A percentile compares a stretch with the other conserved stretches of the same genome.
Evolutionary conservation across 345 rosid species (phyloP).

Genomic region (Citropsis articulata): DNA sequence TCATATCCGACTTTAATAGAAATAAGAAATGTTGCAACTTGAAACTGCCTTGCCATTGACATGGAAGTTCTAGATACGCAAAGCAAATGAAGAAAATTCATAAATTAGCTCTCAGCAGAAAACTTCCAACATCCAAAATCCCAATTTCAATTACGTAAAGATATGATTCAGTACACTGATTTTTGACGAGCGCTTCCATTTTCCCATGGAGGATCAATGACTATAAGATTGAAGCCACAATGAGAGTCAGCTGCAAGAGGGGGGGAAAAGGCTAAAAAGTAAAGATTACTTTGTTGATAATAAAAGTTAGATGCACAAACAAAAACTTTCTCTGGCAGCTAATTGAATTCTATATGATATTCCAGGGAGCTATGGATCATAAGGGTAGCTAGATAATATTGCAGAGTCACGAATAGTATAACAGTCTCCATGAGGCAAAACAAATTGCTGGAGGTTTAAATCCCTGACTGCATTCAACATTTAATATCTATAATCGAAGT

Average conservation of each 20-base stretch:
- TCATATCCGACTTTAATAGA: background rate
- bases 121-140: slow-evolving; percentile 10
- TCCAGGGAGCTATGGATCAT: background rate
- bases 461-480: background rate
- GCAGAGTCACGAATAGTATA: background rate
- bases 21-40: background rate
- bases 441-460: background rate
- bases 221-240: slow-evolving; percentile 63
- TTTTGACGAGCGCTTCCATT: slow-evolving; percentile 88
- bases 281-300: background rate
- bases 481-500: background rate
- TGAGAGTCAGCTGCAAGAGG: slow-evolving; percentile 50
- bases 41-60: background rate
- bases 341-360: background rate
- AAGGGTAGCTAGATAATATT: background rate
- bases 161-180: slow-evolving; percentile 39
- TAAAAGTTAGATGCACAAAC: background rate
- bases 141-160: slow-evolving; percentile 1
- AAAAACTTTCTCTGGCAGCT: background rate
- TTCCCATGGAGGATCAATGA: slow-evolving; percentile 96
- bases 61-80: background rate
- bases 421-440: background rate
- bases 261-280: background rate
- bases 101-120: background rate
- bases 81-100: background rate